phyloP scores from a whole-genome alignment of 2,329 filamentous ascomycete genomes.

The Zasmidium angulare region DNA sequence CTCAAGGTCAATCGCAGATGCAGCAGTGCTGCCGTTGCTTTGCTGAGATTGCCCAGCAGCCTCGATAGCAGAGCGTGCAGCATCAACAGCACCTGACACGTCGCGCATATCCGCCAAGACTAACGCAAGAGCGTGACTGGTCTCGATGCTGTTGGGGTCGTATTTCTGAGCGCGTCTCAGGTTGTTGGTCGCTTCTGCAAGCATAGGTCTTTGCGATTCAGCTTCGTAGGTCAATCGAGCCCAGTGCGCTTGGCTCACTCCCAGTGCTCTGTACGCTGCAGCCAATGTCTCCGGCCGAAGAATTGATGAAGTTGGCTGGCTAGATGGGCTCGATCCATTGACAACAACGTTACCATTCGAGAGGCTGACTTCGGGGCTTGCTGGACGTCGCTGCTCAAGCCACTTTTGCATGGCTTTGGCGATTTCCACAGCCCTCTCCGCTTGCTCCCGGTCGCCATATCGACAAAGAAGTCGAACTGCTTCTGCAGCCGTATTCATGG shows the following conservation, averaged over 20 bases:
- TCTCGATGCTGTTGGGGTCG: constrained; percentile 60
- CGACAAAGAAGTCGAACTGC: constrained; percentile 79
- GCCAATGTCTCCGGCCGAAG: constrained; percentile 65
- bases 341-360: constrained; percentile 12
- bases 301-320: constrained; percentile 34
- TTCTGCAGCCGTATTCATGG: constrained; percentile 75
- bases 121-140: constrained; percentile 77
- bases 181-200: constrained; percentile 73
- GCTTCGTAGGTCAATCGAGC: constrained; percentile 76
- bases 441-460: constrained; percentile 72
- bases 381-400: constrained; percentile 61
- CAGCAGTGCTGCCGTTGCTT: constrained; percentile 17
- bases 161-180: constrained; percentile 59
- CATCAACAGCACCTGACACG: constrained; percentile 74
- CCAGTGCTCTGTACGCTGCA: constrained; percentile 78
- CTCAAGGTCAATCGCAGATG: constrained; percentile 47
- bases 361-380: constrained; percentile 10
- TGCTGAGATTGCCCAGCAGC: constrained; percentile 35
- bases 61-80: constrained; percentile 73
- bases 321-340: constrained; percentile 5
- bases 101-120: constrained; percentile 86
- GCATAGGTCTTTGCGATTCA: constrained; percentile 66
- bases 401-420: constrained; percentile 71
- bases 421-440: constrained; percentile 74
- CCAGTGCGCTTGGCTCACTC: constrained; percentile 84